A percentile compares a stretch with the other conserved stretches of the same genome.
phyloP scores from a whole-genome alignment of 805 yeast species.

The Metschnikowia picachoensis region DNA sequence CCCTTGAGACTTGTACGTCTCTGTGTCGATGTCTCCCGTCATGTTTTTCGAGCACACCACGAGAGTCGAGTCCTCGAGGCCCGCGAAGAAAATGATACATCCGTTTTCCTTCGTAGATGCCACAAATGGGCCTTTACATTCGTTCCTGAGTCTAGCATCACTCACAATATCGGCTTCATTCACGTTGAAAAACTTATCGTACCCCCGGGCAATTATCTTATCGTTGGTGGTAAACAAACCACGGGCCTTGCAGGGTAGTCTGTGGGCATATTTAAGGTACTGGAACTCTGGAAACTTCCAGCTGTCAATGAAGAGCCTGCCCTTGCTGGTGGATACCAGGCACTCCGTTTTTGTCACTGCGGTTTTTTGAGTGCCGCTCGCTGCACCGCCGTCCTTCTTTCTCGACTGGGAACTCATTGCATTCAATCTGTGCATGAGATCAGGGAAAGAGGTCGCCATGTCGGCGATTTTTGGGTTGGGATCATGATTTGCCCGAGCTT shows the following conservation, averaged over 20 bases:
- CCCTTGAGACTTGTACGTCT: conserved; percentile 20
- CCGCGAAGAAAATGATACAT: conserved; percentile 82
- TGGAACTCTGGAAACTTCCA: conserved; percentile 96
- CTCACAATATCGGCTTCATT: conserved; percentile 43
- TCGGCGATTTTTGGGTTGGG: background rate
- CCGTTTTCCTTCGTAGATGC: conserved; percentile 90
- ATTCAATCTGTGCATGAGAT: conserved; percentile 21
- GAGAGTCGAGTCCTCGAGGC: conserved; percentile 67
- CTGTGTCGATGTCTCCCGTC: conserved; percentile 51
- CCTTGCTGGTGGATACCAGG: conserved; percentile 15
- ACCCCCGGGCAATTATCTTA: conserved; percentile 75
- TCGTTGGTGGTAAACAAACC: conserved; percentile 65
- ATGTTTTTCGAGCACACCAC: conserved; percentile 91
- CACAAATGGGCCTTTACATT: conserved; percentile 71
- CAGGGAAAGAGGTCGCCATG: conserved; percentile 13
- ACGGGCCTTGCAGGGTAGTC: conserved; percentile 72
- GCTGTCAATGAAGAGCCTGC: conserved; percentile 15
- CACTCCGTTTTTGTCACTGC: conserved; percentile 11
- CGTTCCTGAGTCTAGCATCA: conserved; percentile 1
- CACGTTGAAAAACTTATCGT: conserved; percentile 88
- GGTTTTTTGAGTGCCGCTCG: background rate
- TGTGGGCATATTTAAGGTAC: conserved; percentile 52
- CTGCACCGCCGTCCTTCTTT: conserved; percentile 2
- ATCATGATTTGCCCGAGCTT: background rate
- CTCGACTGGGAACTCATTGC: conserved; percentile 8